A percentile compares a stretch with the other conserved stretches of the same genome.
Conservation (phyloP, 495 filamentous ascomycete species). For the Durotheca rogersii region DNA sequence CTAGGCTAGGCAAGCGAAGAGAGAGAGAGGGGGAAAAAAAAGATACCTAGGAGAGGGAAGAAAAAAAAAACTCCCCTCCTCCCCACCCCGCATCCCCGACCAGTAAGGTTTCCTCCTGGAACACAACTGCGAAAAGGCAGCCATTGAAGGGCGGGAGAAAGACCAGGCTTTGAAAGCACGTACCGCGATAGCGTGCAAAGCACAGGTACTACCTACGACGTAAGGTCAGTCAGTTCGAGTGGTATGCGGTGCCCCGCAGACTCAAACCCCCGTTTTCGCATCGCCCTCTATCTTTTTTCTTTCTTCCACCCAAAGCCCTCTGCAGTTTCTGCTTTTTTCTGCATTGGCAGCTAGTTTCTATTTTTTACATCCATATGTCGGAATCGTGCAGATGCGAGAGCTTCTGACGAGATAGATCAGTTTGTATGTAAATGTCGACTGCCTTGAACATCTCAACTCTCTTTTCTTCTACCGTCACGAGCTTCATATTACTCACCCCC, state of each 20-base stretch:
- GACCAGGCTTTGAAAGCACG: not conserved
- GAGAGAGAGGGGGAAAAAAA: conserved; percentile 3
- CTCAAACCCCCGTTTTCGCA: conserved; percentile 30
- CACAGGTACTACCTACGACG: conserved; percentile 28
- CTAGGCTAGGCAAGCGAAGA: conserved; percentile 20
- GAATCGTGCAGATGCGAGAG: conserved; percentile 33
- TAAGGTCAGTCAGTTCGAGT: conserved; percentile 19
- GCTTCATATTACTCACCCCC: conserved; percentile 29
- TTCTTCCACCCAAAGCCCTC: conserved; percentile 16
- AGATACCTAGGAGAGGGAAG: conserved; percentile 4
- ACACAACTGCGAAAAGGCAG: not conserved
- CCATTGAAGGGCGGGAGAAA: not conserved
- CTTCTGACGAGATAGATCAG: conserved; percentile 30
- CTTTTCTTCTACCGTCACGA: conserved; percentile 19
- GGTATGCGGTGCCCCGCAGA: conserved; percentile 37
- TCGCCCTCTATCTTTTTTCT: conserved; percentile 26
- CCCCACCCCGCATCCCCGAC: conserved; percentile 22
- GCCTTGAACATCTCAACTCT: conserved; percentile 26
- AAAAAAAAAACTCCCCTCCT: conserved; percentile 24
- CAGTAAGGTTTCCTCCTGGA: not conserved
- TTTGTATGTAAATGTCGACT: conserved; percentile 22
- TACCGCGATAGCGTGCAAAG: conserved; percentile 9
- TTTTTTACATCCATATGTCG: conserved; percentile 31
- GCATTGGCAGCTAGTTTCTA: conserved; percentile 26
- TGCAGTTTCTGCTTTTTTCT: no score